Evolutionary conservation across 2,329 filamentous ascomycete genomes (phyloP).

Genomic region (Hymenoscyphus repandus): DNA sequence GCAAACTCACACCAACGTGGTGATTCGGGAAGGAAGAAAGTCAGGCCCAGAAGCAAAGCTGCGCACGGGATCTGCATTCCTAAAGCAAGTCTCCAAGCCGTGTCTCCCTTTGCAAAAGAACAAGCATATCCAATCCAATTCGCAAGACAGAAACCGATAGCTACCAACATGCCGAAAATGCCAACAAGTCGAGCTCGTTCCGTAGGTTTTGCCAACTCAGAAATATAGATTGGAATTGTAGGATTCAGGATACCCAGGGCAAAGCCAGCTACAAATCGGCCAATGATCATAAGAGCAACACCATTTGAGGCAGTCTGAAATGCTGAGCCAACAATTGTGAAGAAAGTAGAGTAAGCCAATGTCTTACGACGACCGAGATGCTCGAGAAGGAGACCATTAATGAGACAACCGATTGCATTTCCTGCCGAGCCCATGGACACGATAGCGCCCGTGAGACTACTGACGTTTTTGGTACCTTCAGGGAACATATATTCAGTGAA

Average conservation of each 20-base stretch:
- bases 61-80: slow-evolving; percentile 30
- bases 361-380: slow-evolving; percentile 34
- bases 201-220: slow-evolving; percentile 27
- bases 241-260: slow-evolving; percentile 41
- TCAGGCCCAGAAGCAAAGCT: slow-evolving; percentile 11
- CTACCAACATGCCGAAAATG: slow-evolving; percentile 33
- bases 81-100: slow-evolving; percentile 34
- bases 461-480: slow-evolving; percentile 21
- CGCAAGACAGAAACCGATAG: slow-evolving; percentile 34
- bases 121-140: slow-evolving; percentile 38
- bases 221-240: slow-evolving; percentile 34
- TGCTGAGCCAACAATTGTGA: slow-evolving; percentile 25
- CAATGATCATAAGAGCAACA: slow-evolving; percentile 63
- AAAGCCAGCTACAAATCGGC: slow-evolving; percentile 40
- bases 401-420: slow-evolving; percentile 29
- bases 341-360: slow-evolving; percentile 14
- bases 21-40: slow-evolving; percentile 17
- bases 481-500: slow-evolving; percentile 32
- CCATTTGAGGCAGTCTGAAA: slow-evolving; percentile 53
- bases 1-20: slow-evolving; percentile 17
- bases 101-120: slow-evolving; percentile 27
- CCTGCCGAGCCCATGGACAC: slow-evolving; percentile 33
- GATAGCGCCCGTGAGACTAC: slow-evolving; percentile 23
- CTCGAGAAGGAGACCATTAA: slow-evolving; percentile 32
- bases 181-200: slow-evolving; percentile 28